These are phyloP conservation scores for Debaryomycetaceae sp. DNA, from an alignment of 1,139 yeast species.

Conservation along the genomic window DNA sequence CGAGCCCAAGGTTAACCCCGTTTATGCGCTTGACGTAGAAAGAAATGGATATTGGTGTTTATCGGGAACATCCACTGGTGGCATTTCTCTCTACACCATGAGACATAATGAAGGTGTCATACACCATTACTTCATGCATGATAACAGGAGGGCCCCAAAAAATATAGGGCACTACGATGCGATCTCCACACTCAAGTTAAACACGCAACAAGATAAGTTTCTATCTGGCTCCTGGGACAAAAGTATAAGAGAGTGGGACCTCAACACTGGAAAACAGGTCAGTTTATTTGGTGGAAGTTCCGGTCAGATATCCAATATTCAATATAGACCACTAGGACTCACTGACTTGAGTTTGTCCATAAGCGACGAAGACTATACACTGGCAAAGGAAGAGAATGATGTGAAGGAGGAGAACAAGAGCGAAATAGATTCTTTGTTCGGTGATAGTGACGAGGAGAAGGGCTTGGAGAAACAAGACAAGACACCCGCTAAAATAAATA, in stretches of 20 bases:
- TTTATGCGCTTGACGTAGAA: conserved; percentile 81
- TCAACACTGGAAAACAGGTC: conserved; percentile 63
- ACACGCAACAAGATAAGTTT: conserved; percentile 56
- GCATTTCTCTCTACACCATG: conserved; percentile 79
- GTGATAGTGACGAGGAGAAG: conserved; percentile 64
- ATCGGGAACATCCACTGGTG: conserved; percentile 82
- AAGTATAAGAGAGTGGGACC: conserved; percentile 76
- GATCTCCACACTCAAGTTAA: conserved; percentile 67
- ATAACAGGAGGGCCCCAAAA: conserved; percentile 11
- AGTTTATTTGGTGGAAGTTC: conserved; percentile 50
- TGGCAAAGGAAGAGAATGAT: conserved; percentile 7
- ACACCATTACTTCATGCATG: conserved; percentile 66
- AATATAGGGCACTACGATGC: conserved; percentile 60
- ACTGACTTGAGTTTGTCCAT: conserved; percentile 23
- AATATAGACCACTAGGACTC: conserved; percentile 74
- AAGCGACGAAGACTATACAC: conserved; percentile 8
- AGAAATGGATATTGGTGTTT: conserved; percentile 80
- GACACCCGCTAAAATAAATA: conserved; percentile 7
- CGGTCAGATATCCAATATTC: conserved; percentile 78
- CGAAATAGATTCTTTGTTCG: conserved; percentile 77
- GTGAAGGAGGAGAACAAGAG: conserved; percentile 40
- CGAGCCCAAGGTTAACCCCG: conserved; percentile 76
- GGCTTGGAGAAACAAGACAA: conserved; percentile 20
- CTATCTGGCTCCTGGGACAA: conserved; percentile 93
- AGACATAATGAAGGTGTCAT: conserved; percentile 81